Percentiles rank a stretch among this genome's conserved stretches.
Evolutionary conservation across 2,329 filamentous ascomycete species (phyloP).

Genomic region (Nemania sp.): DNA sequence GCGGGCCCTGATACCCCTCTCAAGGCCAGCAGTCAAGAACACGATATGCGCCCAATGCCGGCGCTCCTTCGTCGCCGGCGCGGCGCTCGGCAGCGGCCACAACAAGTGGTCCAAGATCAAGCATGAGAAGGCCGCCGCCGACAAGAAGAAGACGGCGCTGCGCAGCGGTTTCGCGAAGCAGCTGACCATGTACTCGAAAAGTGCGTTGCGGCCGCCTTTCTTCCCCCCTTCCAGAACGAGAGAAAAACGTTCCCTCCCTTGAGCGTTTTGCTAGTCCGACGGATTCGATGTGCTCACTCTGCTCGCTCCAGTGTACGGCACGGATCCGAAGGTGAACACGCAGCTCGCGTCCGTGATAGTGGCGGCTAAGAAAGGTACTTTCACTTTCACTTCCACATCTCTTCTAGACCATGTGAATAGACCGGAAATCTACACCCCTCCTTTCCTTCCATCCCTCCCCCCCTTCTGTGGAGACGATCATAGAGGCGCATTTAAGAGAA

Average conservation of each 20-base stretch:
- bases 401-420: no score
- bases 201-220: constrained; percentile 48
- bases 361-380: constrained; percentile 75
- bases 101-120: constrained; percentile 96
- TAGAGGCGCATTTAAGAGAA: no score
- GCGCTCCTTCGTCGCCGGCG: constrained; percentile 53
- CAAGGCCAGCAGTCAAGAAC: constrained; percentile 19
- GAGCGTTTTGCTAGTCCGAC: no score
- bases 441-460: not conserved
- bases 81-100: constrained; percentile 67
- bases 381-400: no score
- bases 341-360: constrained; percentile 73
- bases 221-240: no score
- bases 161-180: constrained; percentile 71
- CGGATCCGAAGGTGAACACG: constrained; percentile 74
- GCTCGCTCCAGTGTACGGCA: constrained; percentile 66
- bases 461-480: no score
- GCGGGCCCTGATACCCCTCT: constrained; percentile 16
- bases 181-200: constrained; percentile 75
- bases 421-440: no score
- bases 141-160: constrained; percentile 75
- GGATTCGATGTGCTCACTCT: constrained; percentile 6
- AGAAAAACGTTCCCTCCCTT: no score
- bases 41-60: constrained; percentile 53
- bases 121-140: constrained; percentile 89